These are phyloP conservation scores for Pseudogymnoascus verrucosus DNA, from an alignment of 2,329 filamentous ascomycete species.

Conservation along the genomic window DNA sequence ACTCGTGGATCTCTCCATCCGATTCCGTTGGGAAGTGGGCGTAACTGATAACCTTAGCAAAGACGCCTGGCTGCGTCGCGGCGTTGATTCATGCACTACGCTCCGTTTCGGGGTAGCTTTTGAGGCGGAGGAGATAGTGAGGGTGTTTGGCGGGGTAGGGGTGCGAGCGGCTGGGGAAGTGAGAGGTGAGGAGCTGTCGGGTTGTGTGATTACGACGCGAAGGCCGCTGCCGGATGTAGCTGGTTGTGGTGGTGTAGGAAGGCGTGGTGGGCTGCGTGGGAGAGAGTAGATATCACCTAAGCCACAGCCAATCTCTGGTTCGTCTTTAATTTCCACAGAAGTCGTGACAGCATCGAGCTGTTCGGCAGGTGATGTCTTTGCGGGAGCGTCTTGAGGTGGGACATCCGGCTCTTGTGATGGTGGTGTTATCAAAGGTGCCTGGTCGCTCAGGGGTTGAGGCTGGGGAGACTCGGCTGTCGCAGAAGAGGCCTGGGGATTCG, in stretches of 20 bases:
- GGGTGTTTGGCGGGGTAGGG: not conserved
- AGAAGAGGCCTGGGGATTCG: not conserved
- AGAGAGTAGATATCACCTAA: not conserved
- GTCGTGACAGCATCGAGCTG: not conserved
- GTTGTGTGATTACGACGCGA: not conserved
- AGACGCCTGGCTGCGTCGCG: not conserved
- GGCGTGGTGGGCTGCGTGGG: not conserved
- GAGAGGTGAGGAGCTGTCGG: not conserved
- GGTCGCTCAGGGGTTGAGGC: not conserved
- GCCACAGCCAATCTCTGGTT: not conserved
- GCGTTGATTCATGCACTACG: not conserved
- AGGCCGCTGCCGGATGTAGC: not conserved
- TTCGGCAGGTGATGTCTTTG: not conserved
- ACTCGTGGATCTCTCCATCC: not conserved
- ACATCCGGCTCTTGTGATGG: not conserved
- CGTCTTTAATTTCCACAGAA: not conserved
- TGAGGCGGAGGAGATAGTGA: not conserved
- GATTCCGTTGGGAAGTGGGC: not conserved
- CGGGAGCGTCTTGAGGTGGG: not conserved
- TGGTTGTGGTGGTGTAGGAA: not conserved
- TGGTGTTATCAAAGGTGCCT: not conserved
- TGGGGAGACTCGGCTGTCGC: not conserved
- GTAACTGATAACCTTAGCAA: not conserved
- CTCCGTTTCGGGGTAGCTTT: not conserved
- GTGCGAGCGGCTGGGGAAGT: not conserved